Base-by-base conservation (phyloP, 2,329 filamentous ascomycete genomes). In the Neonectria hederae region DNA sequence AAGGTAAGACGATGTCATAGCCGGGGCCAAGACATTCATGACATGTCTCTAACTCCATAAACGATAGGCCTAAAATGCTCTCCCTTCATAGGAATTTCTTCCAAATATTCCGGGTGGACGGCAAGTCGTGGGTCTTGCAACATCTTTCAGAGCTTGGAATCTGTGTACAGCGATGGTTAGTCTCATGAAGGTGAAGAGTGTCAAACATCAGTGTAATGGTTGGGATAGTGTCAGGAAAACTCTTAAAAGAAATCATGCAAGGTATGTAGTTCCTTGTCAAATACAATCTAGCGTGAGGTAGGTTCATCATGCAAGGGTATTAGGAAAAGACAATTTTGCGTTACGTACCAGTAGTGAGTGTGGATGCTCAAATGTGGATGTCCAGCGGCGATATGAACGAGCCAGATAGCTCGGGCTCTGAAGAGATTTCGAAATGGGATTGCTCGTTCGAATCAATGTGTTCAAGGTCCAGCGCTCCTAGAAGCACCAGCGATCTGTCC, bases 201-300 rank as follows among this genome's bases (percentile, higher is more conserved):
- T n/a, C 17, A 21, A 64, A 17, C 35, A 38, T 38, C 35, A 43
- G 26, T 7, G 35, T 62, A 32, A 17, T 52, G 8, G 22, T 11
- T 6, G 2, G n/a, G 21, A 21, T 14, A 2, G 28, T 28, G 49
- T 78, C 76, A 79, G 76, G 67, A 58, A 74, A 78, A 78, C 69
- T 74, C 73, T 72, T 65, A 74, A 72, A 74, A 69, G 62, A 67
- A 66, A 79, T 78, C 77, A 79, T 70, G 51, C 75, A 77, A 77
- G 70, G 69, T 24, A 30, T 54, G 24, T 51, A 32, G 38, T 61
- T 54, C 65, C 74, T 77, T 72, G 75, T 83, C 80, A 82, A 79
- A 80, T 83, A 82, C 80, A 81, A 83, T 82, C 80, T 82, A 82
- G 81, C 80, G 80, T 81, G 67, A 68, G 73, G 75, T 72, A 70